Base-by-base conservation (phyloP, 202 grass and related monocot species). In the Carex arenaria region DNA sequence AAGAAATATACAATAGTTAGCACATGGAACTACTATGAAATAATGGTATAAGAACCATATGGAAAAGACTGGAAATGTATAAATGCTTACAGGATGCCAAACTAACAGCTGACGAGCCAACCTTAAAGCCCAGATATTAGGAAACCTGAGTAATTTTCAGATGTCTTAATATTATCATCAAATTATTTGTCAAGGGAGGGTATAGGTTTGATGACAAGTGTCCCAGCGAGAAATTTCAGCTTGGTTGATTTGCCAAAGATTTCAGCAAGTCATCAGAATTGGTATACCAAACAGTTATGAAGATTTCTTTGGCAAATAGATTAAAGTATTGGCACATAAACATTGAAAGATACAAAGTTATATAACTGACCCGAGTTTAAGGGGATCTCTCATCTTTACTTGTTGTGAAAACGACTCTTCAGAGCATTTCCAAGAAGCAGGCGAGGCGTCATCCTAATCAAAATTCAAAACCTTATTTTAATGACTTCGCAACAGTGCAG, bases 351-450 rank as follows among this genome's bases (percentile, higher is more conserved):
- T 32, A 80, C 26, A 86, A 80, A 42, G 72, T 61, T 79, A 62
- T 85, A 59, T 36, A 40, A 40, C 82, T 9, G 38, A 98, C 92
- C 95, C 95, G 28, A 94, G 65, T 85, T 95, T 98, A 76, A 98
- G 92, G 87, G 95, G 95, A 88, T 98, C 95, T 86, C 87, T 90
- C 64, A 87, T 93, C 81, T 93, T 95, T 80, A 98, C 95, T 93
- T 98, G 89, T 87, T 91, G 80, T 3, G 89, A 85, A 90, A 98
- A 98, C 57, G 95, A 93, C 78, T 98, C 95, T 89, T 98, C 95
- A 36, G 95, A 98, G 85, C 95, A 98, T 93, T 93, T 95, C 95
- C 95, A 95, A 51, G 92, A 98, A 85, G 90, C 95, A 81, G 90
- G 87, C 59, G 87, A 86, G 31, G 80, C 85, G 22, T 87, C 86